phyloP scores from a whole-genome alignment of 352 stramenopile species.

The Phytophthora cajani region DNA sequence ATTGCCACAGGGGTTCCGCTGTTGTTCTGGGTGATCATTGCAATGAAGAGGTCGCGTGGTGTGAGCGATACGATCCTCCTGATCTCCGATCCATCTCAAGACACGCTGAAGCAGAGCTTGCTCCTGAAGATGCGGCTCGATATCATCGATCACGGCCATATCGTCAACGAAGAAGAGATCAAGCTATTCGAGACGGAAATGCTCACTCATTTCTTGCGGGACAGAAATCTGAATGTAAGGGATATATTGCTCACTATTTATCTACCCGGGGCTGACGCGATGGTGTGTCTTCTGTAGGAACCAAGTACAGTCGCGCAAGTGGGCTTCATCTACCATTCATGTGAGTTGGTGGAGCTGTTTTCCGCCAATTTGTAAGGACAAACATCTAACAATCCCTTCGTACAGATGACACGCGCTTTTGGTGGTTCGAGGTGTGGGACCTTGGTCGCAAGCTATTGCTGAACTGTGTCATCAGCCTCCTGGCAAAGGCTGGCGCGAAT shows the following conservation, averaged over 20 bases:
- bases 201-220: conserved; percentile 60
- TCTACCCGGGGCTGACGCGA: not conserved
- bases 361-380: not conserved
- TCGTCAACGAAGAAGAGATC: conserved; percentile 57
- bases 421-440: conserved; percentile 85
- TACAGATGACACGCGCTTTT: conserved; percentile 64
- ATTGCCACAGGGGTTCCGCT: conserved; percentile 58
- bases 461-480: conserved; percentile 69
- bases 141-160: conserved; percentile 43
- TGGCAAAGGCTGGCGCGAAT: conserved; percentile 71
- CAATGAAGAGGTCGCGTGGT: conserved; percentile 52
- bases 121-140: conserved; percentile 59
- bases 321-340: conserved; percentile 83
- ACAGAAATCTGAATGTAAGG: conserved; percentile 57
- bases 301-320: conserved; percentile 79
- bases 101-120: conserved; percentile 51
- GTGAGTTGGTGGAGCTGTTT: conserved; percentile 35
- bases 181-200: conserved; percentile 58
- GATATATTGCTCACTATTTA: not conserved
- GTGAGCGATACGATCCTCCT: conserved; percentile 61
- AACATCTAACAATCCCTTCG: not conserved
- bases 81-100: conserved; percentile 45
- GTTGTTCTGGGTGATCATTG: conserved; percentile 77
- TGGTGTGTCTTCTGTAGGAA: conserved; percentile 38
- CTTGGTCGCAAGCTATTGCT: conserved; percentile 75